Base-by-base conservation (phyloP, 2,329 filamentous ascomycete genomes). In the Remersonia thermophila region DNA sequence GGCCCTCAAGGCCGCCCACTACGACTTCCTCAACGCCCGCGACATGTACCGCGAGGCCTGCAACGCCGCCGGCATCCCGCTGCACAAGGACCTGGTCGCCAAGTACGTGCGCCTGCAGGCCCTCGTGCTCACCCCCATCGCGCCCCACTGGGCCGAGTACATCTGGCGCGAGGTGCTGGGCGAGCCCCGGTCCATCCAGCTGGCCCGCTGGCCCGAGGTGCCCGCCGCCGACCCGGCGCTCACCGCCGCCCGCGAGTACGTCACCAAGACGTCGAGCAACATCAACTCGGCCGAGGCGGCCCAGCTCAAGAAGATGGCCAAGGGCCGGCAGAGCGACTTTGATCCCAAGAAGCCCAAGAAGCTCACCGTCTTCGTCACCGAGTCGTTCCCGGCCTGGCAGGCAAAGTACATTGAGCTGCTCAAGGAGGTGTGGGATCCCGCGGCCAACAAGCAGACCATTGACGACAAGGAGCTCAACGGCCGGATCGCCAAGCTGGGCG, bases 61-160 rank as follows among this genome's bases (percentile, higher is more conserved):
- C 46, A 75, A 71, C 41, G 77, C 80, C 16, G 79, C 82, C 4
- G 81, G 81, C 33, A 73, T 91, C 45, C 79, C 82, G 50, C 89
- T 96, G 80, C 87, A 96, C 64, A 73, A 75, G 48, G 82, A 86
- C 46, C 66, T 93, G 9, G 70, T 89, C 23, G 63, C 74, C 49
- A 74, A 79, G 48, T 98, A 91, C 60, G 77, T 94, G 47, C 81
- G 93, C 61, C 69, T 93, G 0, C 45, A 57, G 47, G 53, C 54
- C 3, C 52, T 56, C 31, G 69, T 95, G 52, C 65, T 96, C 48
- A 72, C 80, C 3, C 82, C 86, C 35, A 78, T 96, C 44, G 80
- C 89, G 2, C 89, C 91, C 40, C 91, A 98, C 61, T 96, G 86
- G 80, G 70, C 84, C 32, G 91, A 98, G 55, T 82, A 93, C 60